These are phyloP conservation scores for Acanthamoeba healyi DNA, from an alignment of 208 protist genomes.

Conservation along the genomic window DNA sequence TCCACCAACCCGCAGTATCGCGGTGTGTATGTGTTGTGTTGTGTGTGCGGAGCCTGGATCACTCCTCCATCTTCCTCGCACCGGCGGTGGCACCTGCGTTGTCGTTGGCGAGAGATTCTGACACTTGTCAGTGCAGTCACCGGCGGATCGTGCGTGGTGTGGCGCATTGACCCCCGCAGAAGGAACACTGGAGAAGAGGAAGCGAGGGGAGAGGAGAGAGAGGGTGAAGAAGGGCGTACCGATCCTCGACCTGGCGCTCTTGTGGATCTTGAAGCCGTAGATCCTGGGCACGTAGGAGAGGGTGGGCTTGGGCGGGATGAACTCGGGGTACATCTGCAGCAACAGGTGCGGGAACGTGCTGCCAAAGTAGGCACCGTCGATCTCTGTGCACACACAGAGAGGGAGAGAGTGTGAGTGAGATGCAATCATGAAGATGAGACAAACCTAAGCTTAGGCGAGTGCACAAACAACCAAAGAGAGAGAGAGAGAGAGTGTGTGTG, in stretches of 20 bases:
- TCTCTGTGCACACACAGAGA: conserved; percentile 70
- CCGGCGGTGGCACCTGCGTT: neutral
- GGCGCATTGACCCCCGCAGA: no score
- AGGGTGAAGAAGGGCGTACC: neutral
- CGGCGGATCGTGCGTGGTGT: no score
- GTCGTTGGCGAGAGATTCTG: neutral
- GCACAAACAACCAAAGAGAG: neutral
- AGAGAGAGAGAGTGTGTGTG: conserved; percentile 23
- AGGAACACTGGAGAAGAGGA: no score
- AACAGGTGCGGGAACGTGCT: conserved; percentile 97
- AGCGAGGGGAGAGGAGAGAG: no score
- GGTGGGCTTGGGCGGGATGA: conserved; percentile 87
- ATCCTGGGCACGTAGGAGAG: conserved; percentile 96
- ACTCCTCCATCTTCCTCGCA: conserved; percentile 10
- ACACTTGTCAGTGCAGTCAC: neutral
- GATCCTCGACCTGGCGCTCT: conserved; percentile 60
- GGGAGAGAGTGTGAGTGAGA: neutral
- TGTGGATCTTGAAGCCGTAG: conserved; percentile 97
- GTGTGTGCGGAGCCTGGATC: no score
- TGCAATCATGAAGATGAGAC: neutral
- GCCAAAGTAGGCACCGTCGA: conserved; percentile 98
- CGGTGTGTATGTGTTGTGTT: no score
- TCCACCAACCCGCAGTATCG: no score
- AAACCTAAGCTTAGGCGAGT: no score
- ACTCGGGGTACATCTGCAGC: conserved; percentile 91